Base-by-base conservation (phyloP, 2,329 filamentous ascomycete genomes). In the Fusarium stilboides region DNA sequence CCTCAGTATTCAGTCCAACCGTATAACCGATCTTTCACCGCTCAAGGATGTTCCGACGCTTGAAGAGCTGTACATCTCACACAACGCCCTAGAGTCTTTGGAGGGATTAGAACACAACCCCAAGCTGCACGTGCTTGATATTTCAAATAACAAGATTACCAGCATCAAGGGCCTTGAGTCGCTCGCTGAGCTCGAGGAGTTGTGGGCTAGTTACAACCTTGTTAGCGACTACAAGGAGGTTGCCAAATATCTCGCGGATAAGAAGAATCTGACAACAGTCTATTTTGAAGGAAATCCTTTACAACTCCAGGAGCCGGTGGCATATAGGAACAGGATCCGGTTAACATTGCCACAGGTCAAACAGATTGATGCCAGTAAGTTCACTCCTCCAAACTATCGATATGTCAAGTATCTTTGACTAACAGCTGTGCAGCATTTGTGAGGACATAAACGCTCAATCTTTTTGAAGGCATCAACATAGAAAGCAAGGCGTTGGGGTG, bases 301-400 rank as follows among this genome's bases (percentile, higher is more conserved):
- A 73, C 96, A 99, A 82, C 85, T 89, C 64, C 87, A 86, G 56
- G 89, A 88, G 6, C 92, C 92, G n/a, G 92, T 93, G 1, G 81
- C 98, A 65, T 99, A 99, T 80, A 86, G 96, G 75, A 98, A 98
- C 82, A 99, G 99, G 82, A 89, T 99, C 43, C 87, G 91, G 62
- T 81, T 99, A 78, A 92, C 94, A 34, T 80, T 99, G 79, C 96
- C 96, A 59, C 92, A 96, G 79, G 84, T 99, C 53, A 88, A 88
- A 77, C 94, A 99, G 84, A 98, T 99, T 78, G 96, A 99, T 88
- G 96, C 96, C 62, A 97, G 95, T 98, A 85, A 89, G 94, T 93
- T 36, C 24, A 8, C 19, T 10, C 39, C n/a, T 50, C 12, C 2
- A 13, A 14, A 14, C 8, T 2, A 8, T 6, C n/a, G 8, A 19